Conservation (phyloP, 2,329 filamentous ascomycete genomes). For the Aspergillus floridensis region DNA sequence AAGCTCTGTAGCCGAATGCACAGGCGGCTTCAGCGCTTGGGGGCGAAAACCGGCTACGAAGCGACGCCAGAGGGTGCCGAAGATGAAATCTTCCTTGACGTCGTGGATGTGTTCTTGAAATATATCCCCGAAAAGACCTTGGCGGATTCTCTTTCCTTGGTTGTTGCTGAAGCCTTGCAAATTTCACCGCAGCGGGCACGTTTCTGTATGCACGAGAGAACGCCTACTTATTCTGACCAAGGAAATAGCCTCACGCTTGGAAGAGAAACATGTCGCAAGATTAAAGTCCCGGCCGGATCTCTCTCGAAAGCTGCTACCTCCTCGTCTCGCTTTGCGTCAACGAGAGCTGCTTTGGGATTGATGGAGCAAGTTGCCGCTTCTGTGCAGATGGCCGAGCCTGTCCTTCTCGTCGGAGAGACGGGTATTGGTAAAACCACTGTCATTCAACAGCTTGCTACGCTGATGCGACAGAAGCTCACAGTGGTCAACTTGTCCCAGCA, state of each 20-base stretch:
- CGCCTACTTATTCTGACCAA: constrained; percentile 65
- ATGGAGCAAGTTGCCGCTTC: constrained; percentile 86
- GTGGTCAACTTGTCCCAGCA: constrained; percentile 97
- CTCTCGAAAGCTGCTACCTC: constrained; percentile 44
- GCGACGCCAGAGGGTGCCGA: constrained; percentile 67
- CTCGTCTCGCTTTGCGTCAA: constrained; percentile 71
- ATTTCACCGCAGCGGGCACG: constrained; percentile 78
- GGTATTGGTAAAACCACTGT: constrained; percentile 98
- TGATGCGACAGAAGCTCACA: constrained; percentile 80
- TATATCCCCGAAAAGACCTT: constrained; percentile 67
- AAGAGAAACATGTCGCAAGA: constrained; percentile 58
- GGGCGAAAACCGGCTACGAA: constrained; percentile 66
- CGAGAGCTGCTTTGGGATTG: constrained; percentile 75
- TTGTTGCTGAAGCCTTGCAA: constrained; percentile 82
- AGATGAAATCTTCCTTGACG: constrained; percentile 89
- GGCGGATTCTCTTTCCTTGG: constrained; percentile 53
- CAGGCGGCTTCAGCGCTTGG: constrained; percentile 57
- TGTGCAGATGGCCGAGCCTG: constrained; percentile 78
- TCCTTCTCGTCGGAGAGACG: constrained; percentile 95
- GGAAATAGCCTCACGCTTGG: constrained; percentile 62
- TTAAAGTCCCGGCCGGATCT: constrained; percentile 50
- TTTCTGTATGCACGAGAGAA: constrained; percentile 71
- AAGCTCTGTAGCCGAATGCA: constrained; percentile 85
- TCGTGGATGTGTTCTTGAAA: constrained; percentile 86
- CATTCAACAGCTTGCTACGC: constrained; percentile 84